These are phyloP conservation scores for Conidiobolus incongruus DNA, from an alignment of 371 early-diverging fungal genomes.

Conservation along the genomic window DNA sequence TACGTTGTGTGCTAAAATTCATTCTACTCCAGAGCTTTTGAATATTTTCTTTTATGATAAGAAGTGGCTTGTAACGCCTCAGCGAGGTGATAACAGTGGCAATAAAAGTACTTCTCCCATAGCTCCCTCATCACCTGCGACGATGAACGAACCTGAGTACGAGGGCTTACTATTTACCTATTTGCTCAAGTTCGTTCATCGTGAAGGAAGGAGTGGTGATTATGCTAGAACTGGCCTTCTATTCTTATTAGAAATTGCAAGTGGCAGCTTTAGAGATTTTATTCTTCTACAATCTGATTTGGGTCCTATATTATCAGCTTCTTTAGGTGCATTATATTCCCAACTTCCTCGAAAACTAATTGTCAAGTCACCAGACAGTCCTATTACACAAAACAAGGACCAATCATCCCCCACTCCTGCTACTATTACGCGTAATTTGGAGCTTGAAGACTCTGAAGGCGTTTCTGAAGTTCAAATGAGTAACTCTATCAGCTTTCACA, in stretches of 20 bases:
- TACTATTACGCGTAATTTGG: constrained; percentile 13
- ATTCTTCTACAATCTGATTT: constrained; percentile 57
- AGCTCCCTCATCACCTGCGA: not conserved
- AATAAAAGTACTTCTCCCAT: constrained; percentile 3
- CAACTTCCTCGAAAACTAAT: constrained; percentile 68
- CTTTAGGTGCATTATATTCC: constrained; percentile 74
- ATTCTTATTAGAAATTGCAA: constrained; percentile 67
- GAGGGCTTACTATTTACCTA: constrained; percentile 74
- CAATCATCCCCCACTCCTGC: constrained; percentile 12
- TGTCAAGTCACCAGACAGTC: constrained; percentile 16
- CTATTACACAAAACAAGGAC: too few relatives aligned
- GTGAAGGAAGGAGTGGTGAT: constrained; percentile 72
- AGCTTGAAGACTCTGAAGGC: constrained; percentile 9
- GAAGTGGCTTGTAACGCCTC: constrained; percentile 42
- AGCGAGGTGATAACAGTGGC: constrained; percentile 8
- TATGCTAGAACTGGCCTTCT: constrained; percentile 70
- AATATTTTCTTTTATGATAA: constrained; percentile 78
- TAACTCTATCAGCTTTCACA: constrained; percentile 35
- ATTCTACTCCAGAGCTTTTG: constrained; percentile 64
- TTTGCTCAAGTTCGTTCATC: constrained; percentile 61
- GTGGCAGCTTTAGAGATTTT: constrained; percentile 45
- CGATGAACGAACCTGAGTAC: constrained; percentile 19
- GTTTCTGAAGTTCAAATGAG: constrained; percentile 16
- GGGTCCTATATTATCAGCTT: constrained; percentile 55
- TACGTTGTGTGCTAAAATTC: constrained; percentile 72